Base-by-base conservation (phyloP, 306 rosid genomes). In the Pachyrhizus erosus region DNA sequence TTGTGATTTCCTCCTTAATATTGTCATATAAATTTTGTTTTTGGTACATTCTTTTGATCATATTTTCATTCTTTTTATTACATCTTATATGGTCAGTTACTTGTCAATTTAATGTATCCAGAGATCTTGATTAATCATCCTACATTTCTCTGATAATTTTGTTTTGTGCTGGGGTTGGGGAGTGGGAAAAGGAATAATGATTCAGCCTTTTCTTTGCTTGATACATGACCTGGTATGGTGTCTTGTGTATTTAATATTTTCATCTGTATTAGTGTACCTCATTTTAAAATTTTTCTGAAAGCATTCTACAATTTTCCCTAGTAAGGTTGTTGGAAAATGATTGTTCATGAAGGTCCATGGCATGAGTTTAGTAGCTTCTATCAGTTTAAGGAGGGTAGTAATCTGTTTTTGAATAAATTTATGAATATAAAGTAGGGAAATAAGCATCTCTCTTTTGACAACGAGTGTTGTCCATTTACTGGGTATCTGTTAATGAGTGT, bases 141-240 rank as follows among this genome's bases (percentile, higher is more conserved):
- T 45, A 10, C 42, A 49, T 24, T 60, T 48, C 79, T 49, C 26
- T 70, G 54, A 15, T 68, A 34, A 15, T 55, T 76, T 20, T 21
- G 23, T 5, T 42, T 54, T 11, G 14, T 34, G 9, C 15, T 31
- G 21, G 58, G 42, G 42, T 9, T 1, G 55, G 67, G 61, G 12
- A 9, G 57, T 55, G 70, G 11, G 9, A 54, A 40, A 39, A 67
- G 61, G 52, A 27, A 75, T 52, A 67, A 31, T 65, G 77, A 21
- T 43, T 24, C 5, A 14, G 34, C 45, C 9, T 42, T 84, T 73
- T 65, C 42, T 54, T 79, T 48, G 57, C 58, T 79, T 79, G 86
- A 24, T 33, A 10, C 62, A 73, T 79, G 40, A 78, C 27, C 34
- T 73, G 70, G 43, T 66, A 21, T 1, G n/a, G n/a, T n/a, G 26